Evolutionary conservation across 441 rosid species (phyloP), one percentile per base, ranked within the genome.

Genomic region (Gossypium davidsonii): DNA sequence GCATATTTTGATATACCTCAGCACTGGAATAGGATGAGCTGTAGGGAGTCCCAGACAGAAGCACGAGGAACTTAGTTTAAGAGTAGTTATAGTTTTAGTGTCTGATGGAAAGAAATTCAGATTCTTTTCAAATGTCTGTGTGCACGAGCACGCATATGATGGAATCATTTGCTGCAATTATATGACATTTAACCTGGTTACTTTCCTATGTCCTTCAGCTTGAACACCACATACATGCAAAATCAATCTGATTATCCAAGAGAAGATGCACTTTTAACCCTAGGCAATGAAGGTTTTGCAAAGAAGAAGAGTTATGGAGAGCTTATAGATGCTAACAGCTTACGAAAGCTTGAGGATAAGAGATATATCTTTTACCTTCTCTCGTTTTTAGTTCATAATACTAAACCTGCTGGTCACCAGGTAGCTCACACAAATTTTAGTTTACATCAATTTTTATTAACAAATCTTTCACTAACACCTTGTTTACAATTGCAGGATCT

Each of bases 331-430:
- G 76, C 86, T 83, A 86, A 89, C 87, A 90, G 74, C 82, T 84
- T 96, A 79, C 87, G 84, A 53, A 86, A 82, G 88, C 94, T 96
- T 71, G 85, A 88, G 79, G 97, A 96, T 83, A 92, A 86, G 96
- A 91, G 93, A 89, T 92, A 91, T 84, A 58, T 89, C 80, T 89
- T 94, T 89, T 94, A 80, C 77, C 80, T 86, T 82, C 91, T 93
- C 91, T 92, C 98, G 87, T 91, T 91, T 74, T 74, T 93, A 75
- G 90, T 94, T 73, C 97, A 92, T 81, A 96, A 96, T 76, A 91
- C 98, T 6, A 96, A 92, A 88, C 99, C 99, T 72, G 96, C 94
- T 83, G 99, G 98, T 83, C 99, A 90, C 80, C 99, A 94, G 98
- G 99, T 96, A 83, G 57, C 59, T 72, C 26, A 21, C 18, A n/a